These are phyloP conservation scores for Nissolia schottii DNA, from an alignment of 306 rosid genomes.

Conservation along the genomic window DNA sequence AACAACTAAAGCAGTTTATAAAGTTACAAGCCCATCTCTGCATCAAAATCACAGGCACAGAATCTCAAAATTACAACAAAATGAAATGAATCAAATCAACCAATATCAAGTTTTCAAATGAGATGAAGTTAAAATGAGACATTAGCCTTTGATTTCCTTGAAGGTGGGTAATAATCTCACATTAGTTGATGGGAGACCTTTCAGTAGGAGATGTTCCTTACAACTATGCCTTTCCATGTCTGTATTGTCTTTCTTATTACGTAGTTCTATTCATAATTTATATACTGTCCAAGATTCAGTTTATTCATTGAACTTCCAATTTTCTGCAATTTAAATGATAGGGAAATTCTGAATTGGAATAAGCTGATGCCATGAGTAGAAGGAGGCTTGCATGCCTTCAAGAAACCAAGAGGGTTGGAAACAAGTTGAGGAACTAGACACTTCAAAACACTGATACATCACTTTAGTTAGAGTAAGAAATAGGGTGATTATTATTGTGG, in stretches of 20 bases:
- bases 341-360: background rate
- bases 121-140: background rate
- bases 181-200: too few species aligned
- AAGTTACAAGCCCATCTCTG: background rate
- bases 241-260: too few species aligned
- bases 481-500: background rate
- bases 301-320: too few species aligned
- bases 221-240: too few species aligned
- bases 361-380: background rate
- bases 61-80: background rate
- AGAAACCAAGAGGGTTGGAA: background rate
- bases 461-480: background rate
- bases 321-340: too few species aligned
- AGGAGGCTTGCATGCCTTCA: background rate
- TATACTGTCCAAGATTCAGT: too few species aligned
- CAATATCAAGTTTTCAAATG: background rate
- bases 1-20: background rate
- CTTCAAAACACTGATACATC: background rate
- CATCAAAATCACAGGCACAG: background rate
- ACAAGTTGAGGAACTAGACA: background rate
- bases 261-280: too few species aligned
- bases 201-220: too few species aligned
- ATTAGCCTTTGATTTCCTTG: background rate
- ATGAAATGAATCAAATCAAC: background rate
- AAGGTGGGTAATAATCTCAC: too few species aligned